Conservation (phyloP, 768 basidiomycete species). For the Suillus brevipes region DNA sequence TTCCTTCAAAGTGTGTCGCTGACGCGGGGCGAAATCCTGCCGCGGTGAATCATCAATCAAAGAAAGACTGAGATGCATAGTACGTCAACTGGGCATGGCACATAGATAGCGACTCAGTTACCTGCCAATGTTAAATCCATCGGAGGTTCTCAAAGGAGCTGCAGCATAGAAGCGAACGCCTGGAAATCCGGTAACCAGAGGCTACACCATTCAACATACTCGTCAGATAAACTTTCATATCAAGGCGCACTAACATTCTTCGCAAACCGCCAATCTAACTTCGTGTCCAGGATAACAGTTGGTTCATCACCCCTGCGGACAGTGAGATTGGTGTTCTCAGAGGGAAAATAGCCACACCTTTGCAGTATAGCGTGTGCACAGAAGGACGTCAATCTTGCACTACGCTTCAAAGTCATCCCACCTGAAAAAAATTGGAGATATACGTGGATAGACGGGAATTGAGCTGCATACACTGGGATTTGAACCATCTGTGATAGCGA, state of each 20-base stretch:
- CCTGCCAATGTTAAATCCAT: conserved; percentile 90
- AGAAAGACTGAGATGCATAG: conserved; percentile 53
- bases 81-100: conserved; percentile 4
- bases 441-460: not conserved
- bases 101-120: conserved; percentile 32
- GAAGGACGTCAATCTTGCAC: conserved; percentile 65
- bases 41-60: conserved; percentile 83
- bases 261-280: conserved; percentile 84
- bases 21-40: conserved; percentile 83
- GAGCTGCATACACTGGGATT: conserved; percentile 71
- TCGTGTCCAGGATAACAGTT: conserved; percentile 78
- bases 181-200: conserved; percentile 65
- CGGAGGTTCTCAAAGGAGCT: conserved; percentile 83
- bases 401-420: conserved; percentile 45
- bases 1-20: conserved; percentile 90
- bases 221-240: conserved; percentile 1
- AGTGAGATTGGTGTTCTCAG: not conserved
- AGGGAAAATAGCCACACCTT: conserved; percentile 42
- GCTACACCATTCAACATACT: conserved; percentile 42
- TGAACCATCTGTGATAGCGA: conserved; percentile 67
- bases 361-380: conserved; percentile 84
- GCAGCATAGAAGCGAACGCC: conserved; percentile 88
- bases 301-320: conserved; percentile 77
- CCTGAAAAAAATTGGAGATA: conserved; percentile 31
- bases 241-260: conserved; percentile 60